Conservation (phyloP, 2,329 filamentous ascomycete species). For the Penicillium expansum region DNA sequence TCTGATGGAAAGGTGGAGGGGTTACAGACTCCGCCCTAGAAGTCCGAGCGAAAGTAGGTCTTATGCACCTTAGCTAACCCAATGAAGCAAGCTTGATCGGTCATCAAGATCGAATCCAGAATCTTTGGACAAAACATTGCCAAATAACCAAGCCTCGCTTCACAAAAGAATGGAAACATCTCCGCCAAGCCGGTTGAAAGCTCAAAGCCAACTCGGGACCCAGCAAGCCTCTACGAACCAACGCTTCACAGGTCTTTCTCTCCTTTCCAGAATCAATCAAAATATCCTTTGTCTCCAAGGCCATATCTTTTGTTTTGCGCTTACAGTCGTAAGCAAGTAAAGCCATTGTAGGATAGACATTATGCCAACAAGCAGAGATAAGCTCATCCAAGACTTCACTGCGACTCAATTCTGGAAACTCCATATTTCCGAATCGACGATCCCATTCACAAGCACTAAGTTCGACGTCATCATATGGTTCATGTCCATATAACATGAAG, state of each 20-base stretch:
- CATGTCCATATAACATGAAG: constrained; percentile 22
- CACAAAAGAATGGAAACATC: constrained; percentile 9
- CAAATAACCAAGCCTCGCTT: constrained; percentile 10
- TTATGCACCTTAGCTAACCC: neutral
- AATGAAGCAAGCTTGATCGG: neutral
- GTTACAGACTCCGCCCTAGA: too few species aligned
- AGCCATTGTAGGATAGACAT: constrained; percentile 24
- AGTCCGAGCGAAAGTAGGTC: too few species aligned
- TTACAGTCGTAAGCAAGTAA: constrained; percentile 20
- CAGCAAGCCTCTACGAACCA: constrained; percentile 15
- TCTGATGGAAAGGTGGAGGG: too few species aligned
- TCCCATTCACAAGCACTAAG: neutral
- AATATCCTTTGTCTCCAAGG: constrained; percentile 10
- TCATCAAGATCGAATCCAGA: constrained; percentile 6
- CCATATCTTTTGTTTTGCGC: constrained; percentile 18
- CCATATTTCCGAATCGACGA: constrained; percentile 16
- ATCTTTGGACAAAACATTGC: constrained; percentile 9
- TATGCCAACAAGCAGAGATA: constrained; percentile 18
- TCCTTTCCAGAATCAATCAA: constrained; percentile 13
- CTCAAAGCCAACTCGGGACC: constrained; percentile 11
- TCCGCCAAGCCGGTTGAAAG: constrained; percentile 14
- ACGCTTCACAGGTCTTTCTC: constrained; percentile 12
- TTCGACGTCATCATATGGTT: constrained; percentile 13
- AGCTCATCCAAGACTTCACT: constrained; percentile 18
- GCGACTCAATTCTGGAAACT: constrained; percentile 20